phyloP scores from a whole-genome alignment of 495 filamentous ascomycete genomes.

The Xylaria flabelliformis region DNA sequence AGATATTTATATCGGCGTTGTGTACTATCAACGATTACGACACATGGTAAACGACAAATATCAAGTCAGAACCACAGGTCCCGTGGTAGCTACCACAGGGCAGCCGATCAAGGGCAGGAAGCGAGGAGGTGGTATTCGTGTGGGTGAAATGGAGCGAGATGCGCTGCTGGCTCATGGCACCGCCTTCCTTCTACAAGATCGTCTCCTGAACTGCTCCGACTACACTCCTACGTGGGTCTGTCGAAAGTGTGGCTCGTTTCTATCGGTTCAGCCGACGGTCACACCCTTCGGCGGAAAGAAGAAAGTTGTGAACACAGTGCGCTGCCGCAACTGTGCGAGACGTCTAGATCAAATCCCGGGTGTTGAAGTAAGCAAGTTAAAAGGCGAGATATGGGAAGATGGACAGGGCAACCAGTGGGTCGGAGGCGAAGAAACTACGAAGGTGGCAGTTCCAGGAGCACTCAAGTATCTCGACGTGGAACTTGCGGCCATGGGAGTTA shows the following conservation, averaged over 20 bases:
- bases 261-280: constrained; percentile 80
- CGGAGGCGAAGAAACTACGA: constrained; percentile 86
- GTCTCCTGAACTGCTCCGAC: constrained; percentile 95
- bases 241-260: constrained; percentile 82
- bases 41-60: constrained; percentile 99
- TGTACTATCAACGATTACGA: constrained; percentile 95
- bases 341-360: constrained; percentile 61
- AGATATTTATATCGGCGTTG: constrained; percentile 95
- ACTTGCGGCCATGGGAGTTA: constrained; percentile 89
- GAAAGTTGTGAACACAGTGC: constrained; percentile 62
- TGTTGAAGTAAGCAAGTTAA: constrained; percentile 61
- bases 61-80: constrained; percentile 95
- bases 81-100: constrained; percentile 84
- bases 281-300: constrained; percentile 68
- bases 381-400: constrained; percentile 88
- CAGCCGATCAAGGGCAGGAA: constrained; percentile 97
- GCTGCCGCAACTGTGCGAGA: constrained; percentile 84
- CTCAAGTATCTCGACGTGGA: constrained; percentile 94
- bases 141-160: constrained; percentile 99
- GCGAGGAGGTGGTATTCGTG: constrained; percentile 96
- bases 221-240: constrained; percentile 88
- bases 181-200: constrained; percentile 92
- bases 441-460: constrained; percentile 91
- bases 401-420: constrained; percentile 79
- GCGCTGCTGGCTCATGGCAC: constrained; percentile 92